These are phyloP conservation scores for Hylodesmum podocarpum DNA, from an alignment of 306 rosid genomes.

Conservation along the genomic window DNA sequence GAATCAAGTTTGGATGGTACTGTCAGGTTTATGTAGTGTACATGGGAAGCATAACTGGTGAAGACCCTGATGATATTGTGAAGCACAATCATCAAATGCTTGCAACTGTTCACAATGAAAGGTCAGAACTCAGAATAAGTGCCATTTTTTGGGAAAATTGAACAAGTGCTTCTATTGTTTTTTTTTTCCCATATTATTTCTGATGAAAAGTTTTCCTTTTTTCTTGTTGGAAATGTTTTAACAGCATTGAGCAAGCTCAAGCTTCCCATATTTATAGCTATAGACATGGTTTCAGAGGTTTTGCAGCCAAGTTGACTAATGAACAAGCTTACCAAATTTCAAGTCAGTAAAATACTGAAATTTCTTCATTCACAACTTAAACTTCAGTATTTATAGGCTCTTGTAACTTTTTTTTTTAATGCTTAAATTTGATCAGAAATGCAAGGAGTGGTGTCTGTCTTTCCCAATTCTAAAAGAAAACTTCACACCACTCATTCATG, in stretches of 20 bases:
- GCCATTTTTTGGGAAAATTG: background rate
- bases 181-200: background rate
- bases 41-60: constrained; percentile 72
- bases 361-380: background rate
- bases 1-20: constrained; percentile 30
- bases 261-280: constrained; percentile 72
- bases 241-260: constrained; percentile 64
- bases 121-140: constrained; percentile 35
- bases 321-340: constrained; percentile 69
- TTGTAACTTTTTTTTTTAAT: constrained; percentile 9
- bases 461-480: constrained; percentile 66
- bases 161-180: background rate
- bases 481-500: constrained; percentile 84
- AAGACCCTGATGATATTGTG: constrained; percentile 56
- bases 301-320: constrained; percentile 69
- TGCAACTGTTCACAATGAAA: constrained; percentile 62
- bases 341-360: constrained; percentile 32
- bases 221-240: background rate
- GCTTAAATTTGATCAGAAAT: constrained; percentile 54
- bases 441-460: constrained; percentile 72
- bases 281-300: constrained; percentile 74
- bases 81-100: constrained; percentile 63
- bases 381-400: background rate
- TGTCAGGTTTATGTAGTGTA: constrained; percentile 74
- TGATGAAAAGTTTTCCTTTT: constrained; percentile 1